Percentiles rank a stretch among this genome's conserved stretches.
These are phyloP conservation scores for Sugiyamaella xylanicola DNA, from an alignment of 1,139 yeast species.

Conservation along the genomic window DNA sequence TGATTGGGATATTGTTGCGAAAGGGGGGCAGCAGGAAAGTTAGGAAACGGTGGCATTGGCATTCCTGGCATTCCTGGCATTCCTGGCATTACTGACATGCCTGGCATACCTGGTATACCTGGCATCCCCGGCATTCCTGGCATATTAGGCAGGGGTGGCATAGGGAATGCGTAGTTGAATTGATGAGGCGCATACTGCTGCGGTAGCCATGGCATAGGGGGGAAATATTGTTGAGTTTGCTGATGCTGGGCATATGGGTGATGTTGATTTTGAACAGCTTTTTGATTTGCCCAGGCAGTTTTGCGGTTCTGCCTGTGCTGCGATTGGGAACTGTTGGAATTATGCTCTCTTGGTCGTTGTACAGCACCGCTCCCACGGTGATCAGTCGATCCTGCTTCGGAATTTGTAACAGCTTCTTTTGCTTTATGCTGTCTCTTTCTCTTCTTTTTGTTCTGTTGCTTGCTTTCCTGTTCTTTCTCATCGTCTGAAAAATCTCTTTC, in stretches of 20 bases:
- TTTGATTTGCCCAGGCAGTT: neutral
- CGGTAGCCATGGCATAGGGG: constrained; percentile 32
- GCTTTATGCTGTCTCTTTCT: constrained; percentile 38
- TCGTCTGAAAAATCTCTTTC: constrained; percentile 97
- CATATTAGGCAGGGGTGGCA: constrained; percentile 19
- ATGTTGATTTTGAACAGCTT: neutral
- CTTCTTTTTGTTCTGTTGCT: constrained; percentile 57
- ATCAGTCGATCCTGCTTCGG: no score
- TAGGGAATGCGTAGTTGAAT: constrained; percentile 22
- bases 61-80: constrained; percentile 11
- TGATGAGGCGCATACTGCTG: constrained; percentile 27
- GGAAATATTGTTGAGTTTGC: constrained; percentile 24
- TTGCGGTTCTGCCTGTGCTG: constrained; percentile 1
- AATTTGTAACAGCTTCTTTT: constrained; percentile 18
- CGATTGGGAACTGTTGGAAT: neutral
- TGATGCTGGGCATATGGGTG: no score
- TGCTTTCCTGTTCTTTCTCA: constrained; percentile 68
- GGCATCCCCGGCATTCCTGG: constrained; percentile 6
- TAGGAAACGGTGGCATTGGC: constrained; percentile 21
- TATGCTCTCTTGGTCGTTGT: neutral
- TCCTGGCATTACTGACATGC: constrained; percentile 13
- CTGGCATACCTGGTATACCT: constrained; percentile 16
- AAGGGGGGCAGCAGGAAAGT: constrained; percentile 8
- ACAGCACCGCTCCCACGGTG: no score
- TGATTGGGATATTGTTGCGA: neutral